Base-by-base conservation (phyloP, 129 eudicot genomes). In the Saposhnikovia divaricata region DNA sequence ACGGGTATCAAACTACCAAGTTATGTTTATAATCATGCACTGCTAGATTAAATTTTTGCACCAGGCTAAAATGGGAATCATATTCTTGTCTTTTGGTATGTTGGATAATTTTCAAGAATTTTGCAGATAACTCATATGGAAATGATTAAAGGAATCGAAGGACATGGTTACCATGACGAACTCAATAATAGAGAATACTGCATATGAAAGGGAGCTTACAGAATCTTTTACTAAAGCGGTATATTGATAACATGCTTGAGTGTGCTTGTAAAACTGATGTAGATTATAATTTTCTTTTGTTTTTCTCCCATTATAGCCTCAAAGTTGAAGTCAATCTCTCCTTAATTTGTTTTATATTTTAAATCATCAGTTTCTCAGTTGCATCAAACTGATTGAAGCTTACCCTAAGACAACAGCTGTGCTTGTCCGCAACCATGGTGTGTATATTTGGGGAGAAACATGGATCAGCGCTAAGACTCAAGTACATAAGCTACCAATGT, bases 81-180 rank as follows among this genome's bases (percentile, higher is more conserved):
- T 21, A 57, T 21, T 2, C 28, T 57, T 57, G 12, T 57, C 65
- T 57, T 76, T 27, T 77, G 72, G 8, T 42, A 34, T 61, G 68
- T 66, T 76, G 4, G 44, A 38, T 14, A 21, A 50, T 66, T 25
- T 50, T 18, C 23, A 12, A 15, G 8, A 39, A 25, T 37, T 75
- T 73, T 72, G 51, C 85, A 89, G 93, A 87, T 89, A 55, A 89
- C 89, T 74, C 91, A 85, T 76, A 87, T 89, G 93, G 91, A 89
- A 79, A 89, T 87, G 91, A 89, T 89, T 38, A 89, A 89, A 85
- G 93, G 93, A 79, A 89, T 89, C 43, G 88, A 81, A 85, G 93
- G 93, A 19, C 89, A 85, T 82, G 82, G 89, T 21, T 85, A 82
- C 53, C 74, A 79, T 72, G 89, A 85, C 55, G 86, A 85, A 72